These are phyloP conservation scores for Zygnema cylindricum DNA, from an alignment of 139 green algal genomes.

Conservation along the genomic window DNA sequence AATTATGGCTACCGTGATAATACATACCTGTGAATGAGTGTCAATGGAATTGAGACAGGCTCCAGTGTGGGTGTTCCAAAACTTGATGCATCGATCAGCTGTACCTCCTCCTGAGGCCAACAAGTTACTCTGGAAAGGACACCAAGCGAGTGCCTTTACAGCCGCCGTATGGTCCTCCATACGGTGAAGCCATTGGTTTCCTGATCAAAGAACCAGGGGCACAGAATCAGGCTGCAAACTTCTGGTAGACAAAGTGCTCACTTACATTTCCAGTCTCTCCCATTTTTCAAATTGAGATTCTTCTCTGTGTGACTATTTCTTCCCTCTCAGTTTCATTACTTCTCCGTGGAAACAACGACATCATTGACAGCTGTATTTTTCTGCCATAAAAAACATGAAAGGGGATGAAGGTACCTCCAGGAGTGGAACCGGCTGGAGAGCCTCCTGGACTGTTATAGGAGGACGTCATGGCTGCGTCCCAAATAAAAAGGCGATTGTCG, in stretches of 20 bases:
- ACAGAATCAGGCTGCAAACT: background rate
- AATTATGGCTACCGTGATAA: no score
- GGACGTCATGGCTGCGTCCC: conserved; percentile 65
- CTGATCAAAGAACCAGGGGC: no score
- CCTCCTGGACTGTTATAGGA: background rate
- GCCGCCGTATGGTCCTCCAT: conserved; percentile 77
- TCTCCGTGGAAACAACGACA: no score
- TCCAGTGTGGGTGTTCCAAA: conserved; percentile 86
- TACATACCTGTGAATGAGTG: conserved; percentile 72
- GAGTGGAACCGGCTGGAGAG: background rate
- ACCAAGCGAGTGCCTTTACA: conserved; percentile 83
- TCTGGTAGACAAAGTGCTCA: no score
- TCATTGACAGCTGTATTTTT: no score
- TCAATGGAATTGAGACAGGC: conserved; percentile 80
- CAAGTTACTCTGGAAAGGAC: conserved; percentile 82
- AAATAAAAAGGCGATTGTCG: conserved; percentile 84
- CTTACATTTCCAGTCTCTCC: background rate
- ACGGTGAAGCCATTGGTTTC: conserved; percentile 61
- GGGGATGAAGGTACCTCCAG: background rate
- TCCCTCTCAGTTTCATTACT: background rate
- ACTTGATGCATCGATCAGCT: conserved; percentile 81
- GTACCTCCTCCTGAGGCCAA: conserved; percentile 82
- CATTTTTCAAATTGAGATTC: background rate
- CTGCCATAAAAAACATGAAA: no score
- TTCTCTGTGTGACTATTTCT: background rate